Evolutionary conservation across 805 yeast species (phyloP).

Genomic region (Metschnikowia arizonensis): DNA sequence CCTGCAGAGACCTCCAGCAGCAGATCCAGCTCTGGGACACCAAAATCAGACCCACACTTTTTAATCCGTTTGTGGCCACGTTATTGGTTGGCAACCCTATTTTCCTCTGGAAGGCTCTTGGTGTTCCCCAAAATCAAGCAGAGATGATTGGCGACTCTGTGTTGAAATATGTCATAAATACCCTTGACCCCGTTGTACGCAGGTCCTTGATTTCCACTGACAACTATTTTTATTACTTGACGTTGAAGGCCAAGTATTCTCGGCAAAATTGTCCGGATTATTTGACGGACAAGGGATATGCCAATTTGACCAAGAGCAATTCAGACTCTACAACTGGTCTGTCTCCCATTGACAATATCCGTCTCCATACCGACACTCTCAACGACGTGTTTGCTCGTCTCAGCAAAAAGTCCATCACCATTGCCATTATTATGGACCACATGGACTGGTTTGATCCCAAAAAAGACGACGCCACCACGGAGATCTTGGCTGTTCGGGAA

Average conservation of each 20-base stretch:
- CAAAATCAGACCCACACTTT: slow-evolving; percentile 61
- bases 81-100: slow-evolving; percentile 74
- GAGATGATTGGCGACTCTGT: slow-evolving; percentile 72
- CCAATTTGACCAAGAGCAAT: slow-evolving; percentile 32
- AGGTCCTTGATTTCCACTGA: slow-evolving; percentile 63
- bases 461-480: slow-evolving; percentile 60
- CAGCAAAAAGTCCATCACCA: slow-evolving; percentile 57
- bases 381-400: slow-evolving; percentile 71
- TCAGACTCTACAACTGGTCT: not conserved
- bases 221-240: slow-evolving; percentile 74
- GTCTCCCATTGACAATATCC: slow-evolving; percentile 58
- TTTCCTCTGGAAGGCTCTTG: slow-evolving; percentile 85
- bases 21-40: slow-evolving; percentile 63
- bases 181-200: slow-evolving; percentile 69
- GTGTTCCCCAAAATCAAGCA: slow-evolving; percentile 86
- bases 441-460: slow-evolving; percentile 85
- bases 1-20: slow-evolving; percentile 53
- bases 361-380: slow-evolving; percentile 76
- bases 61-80: slow-evolving; percentile 65
- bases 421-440: slow-evolving; percentile 84
- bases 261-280: slow-evolving; percentile 72
- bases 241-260: slow-evolving; percentile 58
- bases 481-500: slow-evolving; percentile 58
- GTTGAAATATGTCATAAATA: slow-evolving; percentile 66
- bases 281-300: slow-evolving; percentile 56